Conservation (phyloP, 768 basidiomycete species). For the Trametopsis cervina region DNA sequence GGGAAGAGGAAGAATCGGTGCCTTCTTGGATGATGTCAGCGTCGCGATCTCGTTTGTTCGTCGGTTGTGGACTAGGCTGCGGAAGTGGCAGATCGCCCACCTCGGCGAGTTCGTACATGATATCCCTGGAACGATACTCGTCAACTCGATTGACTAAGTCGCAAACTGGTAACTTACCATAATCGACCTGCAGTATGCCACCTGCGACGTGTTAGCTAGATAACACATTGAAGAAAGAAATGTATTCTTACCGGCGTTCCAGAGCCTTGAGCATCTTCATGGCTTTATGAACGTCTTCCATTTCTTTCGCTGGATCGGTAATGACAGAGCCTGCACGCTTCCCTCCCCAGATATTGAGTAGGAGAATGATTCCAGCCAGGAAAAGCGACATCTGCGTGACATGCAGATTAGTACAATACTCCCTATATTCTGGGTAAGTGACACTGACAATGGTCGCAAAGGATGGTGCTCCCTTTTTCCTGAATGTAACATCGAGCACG, state of each 20-base stretch:
- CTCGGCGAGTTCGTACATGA: slow-evolving; percentile 64
- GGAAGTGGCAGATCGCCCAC: slow-evolving; percentile 69
- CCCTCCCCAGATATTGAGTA: slow-evolving; percentile 44
- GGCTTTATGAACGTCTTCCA: slow-evolving; percentile 41
- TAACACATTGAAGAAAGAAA: not conserved
- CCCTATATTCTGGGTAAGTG: not conserved
- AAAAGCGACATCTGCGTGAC: slow-evolving; percentile 30
- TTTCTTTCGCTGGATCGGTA: slow-evolving; percentile 30
- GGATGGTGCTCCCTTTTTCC: slow-evolving; percentile 19
- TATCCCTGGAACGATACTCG: slow-evolving; percentile 42
- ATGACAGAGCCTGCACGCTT: slow-evolving; percentile 28
- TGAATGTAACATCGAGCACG: slow-evolving; percentile 35
- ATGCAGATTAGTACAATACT: not conserved
- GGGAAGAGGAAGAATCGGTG: slow-evolving; percentile 3
- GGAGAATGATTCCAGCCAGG: slow-evolving; percentile 38
- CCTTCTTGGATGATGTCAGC: slow-evolving; percentile 37
- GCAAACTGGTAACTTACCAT: slow-evolving; percentile 29
- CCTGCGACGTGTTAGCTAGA: slow-evolving; percentile 18
- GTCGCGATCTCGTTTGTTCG: slow-evolving; percentile 59
- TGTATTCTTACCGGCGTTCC: slow-evolving; percentile 27
- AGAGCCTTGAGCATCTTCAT: slow-evolving; percentile 32
- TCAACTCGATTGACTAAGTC: not conserved
- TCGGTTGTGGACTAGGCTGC: slow-evolving; percentile 40
- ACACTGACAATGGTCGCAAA: slow-evolving; percentile 26
- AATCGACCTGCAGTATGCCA: slow-evolving; percentile 44